Evolutionary conservation across 257 asterid genomes (phyloP), one percentile per base, ranked within the genome.

Genomic region (Pogostemon cablin): DNA sequence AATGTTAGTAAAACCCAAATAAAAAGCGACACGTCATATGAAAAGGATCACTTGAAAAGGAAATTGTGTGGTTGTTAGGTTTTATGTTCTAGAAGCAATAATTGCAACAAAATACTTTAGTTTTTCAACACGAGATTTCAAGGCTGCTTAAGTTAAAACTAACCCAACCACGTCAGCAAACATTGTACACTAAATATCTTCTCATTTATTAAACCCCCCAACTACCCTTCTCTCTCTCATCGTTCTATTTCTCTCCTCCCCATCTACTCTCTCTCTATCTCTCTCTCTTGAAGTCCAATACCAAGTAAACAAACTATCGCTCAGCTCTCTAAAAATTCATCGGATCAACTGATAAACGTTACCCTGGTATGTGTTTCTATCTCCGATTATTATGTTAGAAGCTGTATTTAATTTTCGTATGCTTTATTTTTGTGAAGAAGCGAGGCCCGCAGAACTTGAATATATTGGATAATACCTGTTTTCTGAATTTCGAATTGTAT

Each of bases 281-380:
- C 59, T 73, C 58, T 17, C 40, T 62, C 35, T 6, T 41, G 34
- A 40, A 6, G 6, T 37, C 42, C 35, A 61, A 53, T 39, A 65
- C n/a, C 59, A 61, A 17, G 32, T 25, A 15, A 6, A 37, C 44
- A 46, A 9, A 9, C 46, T 44, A 48, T 9, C 25, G 50, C 52
- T 74, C 41, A 20, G 17, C 54, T 68, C 75, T 61, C 67, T 41
- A 38, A 17, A 65, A 12, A 39, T 44, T 59, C 65, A 11, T 59
- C 68, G 62, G 38, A 47, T 34, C 71, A 10, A 59, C 68, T 43
- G 11, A 9, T 50, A 50, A 37, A 37, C 62, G 10, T 60, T 53
- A 3, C 74, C 5, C 75, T 77, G 85, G 85, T 81, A 74, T 59
- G 85, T 71, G 11, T 25, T 46, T 47, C 34, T 57, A 4, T 11